Conservation (phyloP, 2,329 filamentous ascomycete genomes). For the Nothopassalora personata region DNA sequence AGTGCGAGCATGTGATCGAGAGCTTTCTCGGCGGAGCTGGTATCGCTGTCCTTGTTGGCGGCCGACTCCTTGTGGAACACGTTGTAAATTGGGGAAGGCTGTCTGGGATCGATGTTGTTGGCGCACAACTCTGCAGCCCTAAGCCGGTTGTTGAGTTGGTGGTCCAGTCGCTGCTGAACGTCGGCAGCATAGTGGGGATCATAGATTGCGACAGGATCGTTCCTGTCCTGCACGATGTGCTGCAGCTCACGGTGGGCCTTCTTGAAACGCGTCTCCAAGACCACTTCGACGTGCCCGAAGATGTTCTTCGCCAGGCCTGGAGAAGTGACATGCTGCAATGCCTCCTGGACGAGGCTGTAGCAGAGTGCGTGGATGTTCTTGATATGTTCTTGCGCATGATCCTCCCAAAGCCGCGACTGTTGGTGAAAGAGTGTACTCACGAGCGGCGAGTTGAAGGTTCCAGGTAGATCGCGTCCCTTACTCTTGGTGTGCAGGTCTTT, state of each 20-base stretch:
- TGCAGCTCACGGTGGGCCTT: conserved; percentile 38
- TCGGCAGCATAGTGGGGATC: conserved; percentile 36
- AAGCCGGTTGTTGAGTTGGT: conserved; percentile 22
- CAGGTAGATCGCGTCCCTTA: conserved; percentile 55
- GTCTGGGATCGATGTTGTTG: not conserved
- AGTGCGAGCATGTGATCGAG: conserved; percentile 34
- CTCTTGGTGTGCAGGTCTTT: conserved; percentile 52
- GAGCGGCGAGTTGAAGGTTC: conserved; percentile 56
- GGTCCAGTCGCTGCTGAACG: conserved; percentile 24
- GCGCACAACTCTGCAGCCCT: not conserved
- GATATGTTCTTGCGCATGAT: conserved; percentile 36
- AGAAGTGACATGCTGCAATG: conserved; percentile 30
- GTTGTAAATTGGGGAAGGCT: not conserved
- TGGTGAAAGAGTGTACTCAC: conserved; percentile 56
- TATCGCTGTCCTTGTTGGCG: conserved; percentile 31
- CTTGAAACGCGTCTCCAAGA: conserved; percentile 36
- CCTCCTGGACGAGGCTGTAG: conserved; percentile 33
- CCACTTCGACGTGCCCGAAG: conserved; percentile 37
- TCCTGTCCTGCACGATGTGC: conserved; percentile 45
- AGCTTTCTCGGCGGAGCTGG: conserved; percentile 32
- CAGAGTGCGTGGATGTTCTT: conserved; percentile 32
- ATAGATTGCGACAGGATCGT: conserved; percentile 35
- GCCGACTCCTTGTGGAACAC: conserved; percentile 4
- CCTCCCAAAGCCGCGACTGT: conserved; percentile 53
- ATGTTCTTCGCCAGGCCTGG: conserved; percentile 37